Conservation (phyloP, 148 eudicot species). For the Dysphania ambrosioides region DNA sequence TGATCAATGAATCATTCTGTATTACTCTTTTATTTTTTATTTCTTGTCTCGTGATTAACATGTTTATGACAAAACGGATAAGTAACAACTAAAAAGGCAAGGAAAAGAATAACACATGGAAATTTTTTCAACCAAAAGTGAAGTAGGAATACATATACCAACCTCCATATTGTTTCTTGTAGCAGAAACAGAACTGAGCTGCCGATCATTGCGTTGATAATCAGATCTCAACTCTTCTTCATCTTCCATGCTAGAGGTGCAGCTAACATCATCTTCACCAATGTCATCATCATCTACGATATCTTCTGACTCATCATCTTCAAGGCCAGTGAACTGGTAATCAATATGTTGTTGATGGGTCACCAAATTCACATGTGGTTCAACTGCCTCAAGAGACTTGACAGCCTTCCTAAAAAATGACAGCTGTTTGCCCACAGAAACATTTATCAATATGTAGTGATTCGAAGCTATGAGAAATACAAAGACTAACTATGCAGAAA, state of each 20-base stretch:
- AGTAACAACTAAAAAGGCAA: background rate
- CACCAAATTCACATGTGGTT: constrained; percentile 72
- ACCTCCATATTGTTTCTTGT: constrained; percentile 67
- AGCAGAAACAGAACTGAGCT: constrained; percentile 33
- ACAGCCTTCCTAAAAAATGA: constrained; percentile 72
- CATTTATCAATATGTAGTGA: background rate
- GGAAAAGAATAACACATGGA: background rate
- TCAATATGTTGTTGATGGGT: constrained; percentile 83
- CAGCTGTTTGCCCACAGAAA: constrained; percentile 49
- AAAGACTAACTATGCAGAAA: constrained; percentile 7
- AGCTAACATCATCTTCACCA: constrained; percentile 33
- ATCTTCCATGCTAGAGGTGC: constrained; percentile 35
- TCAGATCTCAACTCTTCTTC: constrained; percentile 62
- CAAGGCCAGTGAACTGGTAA: constrained; percentile 72
- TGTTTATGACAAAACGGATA: background rate
- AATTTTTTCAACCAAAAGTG: constrained; percentile 7
- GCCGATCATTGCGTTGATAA: constrained; percentile 34
- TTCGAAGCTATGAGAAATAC: background rate
- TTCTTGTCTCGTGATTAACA: background rate
- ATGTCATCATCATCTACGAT: constrained; percentile 31
- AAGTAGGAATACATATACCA: constrained; percentile 25
- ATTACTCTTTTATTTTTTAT: background rate
- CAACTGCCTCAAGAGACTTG: constrained; percentile 73
- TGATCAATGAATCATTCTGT: background rate
- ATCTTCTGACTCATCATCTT: constrained; percentile 51